Base-by-base conservation (phyloP, 495 filamentous ascomycete species). In the Barbatosphaeria neglecta region DNA sequence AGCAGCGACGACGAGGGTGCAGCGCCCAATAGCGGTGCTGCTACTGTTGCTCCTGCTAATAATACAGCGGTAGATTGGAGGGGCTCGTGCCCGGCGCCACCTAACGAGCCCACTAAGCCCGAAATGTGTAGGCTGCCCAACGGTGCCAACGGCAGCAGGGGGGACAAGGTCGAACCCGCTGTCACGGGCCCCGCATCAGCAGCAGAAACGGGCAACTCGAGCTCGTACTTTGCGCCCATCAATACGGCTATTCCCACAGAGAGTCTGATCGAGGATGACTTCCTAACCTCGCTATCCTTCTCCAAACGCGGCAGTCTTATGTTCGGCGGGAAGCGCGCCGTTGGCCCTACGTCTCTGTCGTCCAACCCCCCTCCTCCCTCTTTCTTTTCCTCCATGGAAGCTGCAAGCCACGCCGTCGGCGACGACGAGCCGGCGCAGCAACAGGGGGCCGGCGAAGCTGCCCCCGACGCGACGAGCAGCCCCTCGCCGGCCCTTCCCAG, bases 301-400 rank as follows among this genome's bases (percentile, higher is more conserved):
- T 77, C 75, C 39, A 75, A 76, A 45, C 61, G 76, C 45, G 82
- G 82, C n/a, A 83, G 79, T 56, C 64, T 86, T 54, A 68, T 84
- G 64, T 69, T 84, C 48, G 76, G 74, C 22, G 77, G 64, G 43
- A 70, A 68, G 54, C 68, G 63, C 38, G 17, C 43, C 49, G 45
- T 55, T 54, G 13, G 22, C 33, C 19, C 45, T 22, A 19, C 31
- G 22, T 28, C 23, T 27, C 17, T 15, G n/a, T n/a, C n/a, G n/a
- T n/a, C n/a, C n/a, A n/a, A n/a, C 20, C 37, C 24, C 20, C 10
- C 9, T 16, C 2, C 27, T 13, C 15, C 27, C 27, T 31, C 27
- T 8, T 31, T 13, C 27, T 31, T 13, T 13, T 31, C 27, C 9
- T 13, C 20, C 22, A 25, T 18, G 50, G 39, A 41, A 1, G 15